Evolutionary conservation across 176 grass and related monocot genomes (phyloP).

Genomic region (Tuctoria greenei): DNA sequence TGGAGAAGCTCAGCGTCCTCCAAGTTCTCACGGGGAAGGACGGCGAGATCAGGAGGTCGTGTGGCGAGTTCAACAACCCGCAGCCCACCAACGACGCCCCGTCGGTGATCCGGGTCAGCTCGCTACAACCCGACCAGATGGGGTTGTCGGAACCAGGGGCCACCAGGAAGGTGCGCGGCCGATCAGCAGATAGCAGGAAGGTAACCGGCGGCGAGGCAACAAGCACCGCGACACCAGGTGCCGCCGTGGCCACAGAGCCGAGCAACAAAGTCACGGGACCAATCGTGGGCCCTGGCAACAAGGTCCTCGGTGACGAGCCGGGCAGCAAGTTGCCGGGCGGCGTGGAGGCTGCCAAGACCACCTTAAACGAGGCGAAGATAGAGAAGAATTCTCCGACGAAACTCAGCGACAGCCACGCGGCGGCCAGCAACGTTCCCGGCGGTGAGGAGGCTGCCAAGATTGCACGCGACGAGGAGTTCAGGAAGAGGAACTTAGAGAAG

Average conservation of each 20-base stretch:
- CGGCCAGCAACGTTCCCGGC: too few species aligned
- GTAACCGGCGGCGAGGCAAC: too few species aligned
- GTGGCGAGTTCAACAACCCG: constrained; percentile 52
- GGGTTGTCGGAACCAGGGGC: neutral
- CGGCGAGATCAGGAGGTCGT: constrained; percentile 53
- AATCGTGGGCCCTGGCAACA: neutral
- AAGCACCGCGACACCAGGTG: too few species aligned
- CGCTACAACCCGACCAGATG: neutral
- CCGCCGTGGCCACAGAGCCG: too few species aligned
- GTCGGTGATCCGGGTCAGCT: constrained; percentile 46
- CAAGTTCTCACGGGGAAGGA: constrained; percentile 55
- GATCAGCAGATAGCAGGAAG: too few species aligned
- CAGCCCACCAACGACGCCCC: neutral
- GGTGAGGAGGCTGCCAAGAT: neutral
- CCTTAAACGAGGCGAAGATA: neutral
- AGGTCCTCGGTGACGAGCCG: too few species aligned
- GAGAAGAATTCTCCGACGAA: neutral
- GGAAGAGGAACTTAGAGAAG: neutral
- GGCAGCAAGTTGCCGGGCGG: too few species aligned
- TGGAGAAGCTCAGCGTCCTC: constrained; percentile 49
- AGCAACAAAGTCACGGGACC: constrained; percentile 27
- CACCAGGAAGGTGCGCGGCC: neutral
- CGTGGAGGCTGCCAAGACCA: neutral
- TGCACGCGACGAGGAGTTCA: neutral
- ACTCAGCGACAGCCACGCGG: too few species aligned